Evolutionary conservation across 225 moss, liverwort and hornwort species (phyloP), one percentile per base, ranked within the genome.

Genomic region (Marchantia polymorpha): DNA sequence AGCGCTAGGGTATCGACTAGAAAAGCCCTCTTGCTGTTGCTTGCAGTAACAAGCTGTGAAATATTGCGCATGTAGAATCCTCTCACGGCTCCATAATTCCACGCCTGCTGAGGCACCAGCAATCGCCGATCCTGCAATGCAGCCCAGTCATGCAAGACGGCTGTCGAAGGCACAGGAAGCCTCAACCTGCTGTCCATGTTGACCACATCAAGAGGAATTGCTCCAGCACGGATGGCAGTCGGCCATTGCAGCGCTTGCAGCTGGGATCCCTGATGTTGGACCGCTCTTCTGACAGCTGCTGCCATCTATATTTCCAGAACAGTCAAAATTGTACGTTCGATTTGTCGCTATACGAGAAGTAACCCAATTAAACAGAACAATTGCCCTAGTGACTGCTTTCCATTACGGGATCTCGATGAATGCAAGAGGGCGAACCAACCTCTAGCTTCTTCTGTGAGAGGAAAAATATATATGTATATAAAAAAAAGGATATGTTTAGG

Each of bases 1-100:
- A 99, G 83, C 39, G 97, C 91, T 72, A 99, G 89, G 79, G 97
- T 99, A 69, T 99, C 97, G 72, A 99, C 97, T 9, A 99, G 91
- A 72, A 99, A 99, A 30, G 97, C 97, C 77, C 94, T 86, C 83
- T 93, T 94, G 83, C 83, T 92, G 80, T 93, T 99, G 9, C 89
- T 82, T 59, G 94, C 86, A 17, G 93, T 87, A 49, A 99, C 94
- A 83, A 97, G 97, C 90, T 99, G 93, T 69, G 97, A 94, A 47
- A 99, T 90, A 58, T 92, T 87, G 73, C 97, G 88, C 90, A 90
- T 93, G 63, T 93, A 91, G 73, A 91, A 95, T 31, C 97, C 94
- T 82, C 97, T 90, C 75, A 88, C 89, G 49, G 89, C 47, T n/a
- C 86, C 89, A 67, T 92, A 90, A 86, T 90, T 99, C 97, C 97